Evolutionary conservation across 805 yeast species (phyloP).

Genomic region (Candida methanosorbosa): DNA sequence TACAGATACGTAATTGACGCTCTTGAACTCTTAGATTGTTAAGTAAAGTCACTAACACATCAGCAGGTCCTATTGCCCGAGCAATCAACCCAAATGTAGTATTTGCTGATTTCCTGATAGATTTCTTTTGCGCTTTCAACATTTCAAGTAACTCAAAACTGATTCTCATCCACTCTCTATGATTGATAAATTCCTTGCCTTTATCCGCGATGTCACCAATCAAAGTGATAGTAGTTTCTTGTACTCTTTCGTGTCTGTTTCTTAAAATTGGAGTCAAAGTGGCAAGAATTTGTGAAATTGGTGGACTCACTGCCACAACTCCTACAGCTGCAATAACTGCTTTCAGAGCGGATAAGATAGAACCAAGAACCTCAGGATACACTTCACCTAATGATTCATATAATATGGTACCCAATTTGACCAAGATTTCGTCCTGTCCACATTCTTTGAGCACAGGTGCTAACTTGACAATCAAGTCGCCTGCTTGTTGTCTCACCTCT

Average conservation of each 20-base stretch:
- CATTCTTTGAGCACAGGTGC: slow-evolving; percentile 62
- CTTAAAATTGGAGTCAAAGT: slow-evolving; percentile 85
- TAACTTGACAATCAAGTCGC: slow-evolving; percentile 60
- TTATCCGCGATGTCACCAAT: slow-evolving; percentile 77
- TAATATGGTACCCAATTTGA: slow-evolving; percentile 63
- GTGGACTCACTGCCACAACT: slow-evolving; percentile 61
- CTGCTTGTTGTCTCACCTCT: slow-evolving; percentile 73
- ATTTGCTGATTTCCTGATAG: slow-evolving; percentile 78
- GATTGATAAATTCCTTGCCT: slow-evolving; percentile 76
- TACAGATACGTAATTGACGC: slow-evolving; percentile 91
- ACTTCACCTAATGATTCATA: slow-evolving; percentile 93
- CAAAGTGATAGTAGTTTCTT: slow-evolving; percentile 67
- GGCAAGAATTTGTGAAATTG: slow-evolving; percentile 74
- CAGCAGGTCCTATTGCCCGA: slow-evolving; percentile 91
- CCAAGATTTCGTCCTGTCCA: slow-evolving; percentile 51
- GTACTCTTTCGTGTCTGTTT: slow-evolving; percentile 86
- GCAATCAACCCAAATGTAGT: slow-evolving; percentile 88
- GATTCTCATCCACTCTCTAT: slow-evolving; percentile 96
- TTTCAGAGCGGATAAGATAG: slow-evolving; percentile 64
- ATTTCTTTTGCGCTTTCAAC: slow-evolving; percentile 70
- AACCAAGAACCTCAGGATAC: slow-evolving; percentile 87
- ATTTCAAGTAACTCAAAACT: slow-evolving; percentile 86
- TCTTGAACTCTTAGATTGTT: slow-evolving; percentile 88
- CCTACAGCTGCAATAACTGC: slow-evolving; percentile 56
- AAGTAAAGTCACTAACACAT: slow-evolving; percentile 74